Base-by-base conservation (phyloP, 345 rosid species). In the Heritiera fomes region DNA sequence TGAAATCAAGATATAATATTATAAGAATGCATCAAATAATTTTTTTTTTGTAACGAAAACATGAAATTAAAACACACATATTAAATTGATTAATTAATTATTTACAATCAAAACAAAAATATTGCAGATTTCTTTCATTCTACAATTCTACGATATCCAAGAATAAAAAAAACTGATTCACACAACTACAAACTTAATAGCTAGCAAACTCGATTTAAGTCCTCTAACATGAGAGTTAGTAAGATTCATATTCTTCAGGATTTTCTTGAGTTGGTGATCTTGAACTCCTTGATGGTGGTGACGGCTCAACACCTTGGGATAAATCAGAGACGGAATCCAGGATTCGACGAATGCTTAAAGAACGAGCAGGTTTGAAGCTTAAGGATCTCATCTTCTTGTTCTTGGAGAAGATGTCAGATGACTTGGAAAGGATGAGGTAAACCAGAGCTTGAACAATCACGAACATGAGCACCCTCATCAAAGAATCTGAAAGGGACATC, bases 381-480 rank as follows among this genome's bases (percentile, higher is more conserved):
- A 81, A 74, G 0, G 91, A 81, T 41, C 82, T 79, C 82, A 28
- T 81, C 80, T 76, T 86, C 80, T 76, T 86, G 74, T 85, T 81
- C 78, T 79, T 65, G 77, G 88, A 85, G 87, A 87, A 90, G 60
- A 87, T 52, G 28, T 84, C 63, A 6, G 93, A 88, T 59, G 86
- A 90, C 0, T 83, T 88, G n/a, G 87, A 67, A 58, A 88, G 87
- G 52, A 90, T 86, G 62, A 85, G 73, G 71, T 87, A 90, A 6
- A 90, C 88, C 82, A 90, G 75, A 50, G 79, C 88, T 72, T 90
- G 91, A 23, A 87, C 87, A 61, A 90, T 71, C 77, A 83, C 20
- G 75, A 87, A 88, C 77, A 85, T 68, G 20, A 20, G 82, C 8
- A 84, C 65, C 85, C 84, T 90, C 34, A 76, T 7, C 72, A 87